Conservation (phyloP, 1,284 basidiomycete genomes). For the Apiotrichum gracile region DNA sequence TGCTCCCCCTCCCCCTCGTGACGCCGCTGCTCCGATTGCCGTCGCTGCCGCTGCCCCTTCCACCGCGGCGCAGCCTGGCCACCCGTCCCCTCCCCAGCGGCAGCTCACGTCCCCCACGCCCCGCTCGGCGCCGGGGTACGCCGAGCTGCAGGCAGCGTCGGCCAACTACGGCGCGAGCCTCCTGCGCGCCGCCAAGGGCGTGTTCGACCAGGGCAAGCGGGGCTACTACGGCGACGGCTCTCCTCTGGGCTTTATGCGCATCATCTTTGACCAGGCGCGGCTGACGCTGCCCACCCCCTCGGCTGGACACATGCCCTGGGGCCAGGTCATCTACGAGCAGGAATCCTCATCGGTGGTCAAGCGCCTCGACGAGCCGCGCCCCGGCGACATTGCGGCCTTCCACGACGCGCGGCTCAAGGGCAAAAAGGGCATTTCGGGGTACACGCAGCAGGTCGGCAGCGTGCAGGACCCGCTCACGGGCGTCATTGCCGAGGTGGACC, state of each 20-base stretch:
- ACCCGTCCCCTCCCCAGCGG: neutral
- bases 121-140: conserved; percentile 28
- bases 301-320: conserved; percentile 51
- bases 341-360: conserved; percentile 61
- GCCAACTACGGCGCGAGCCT: conserved; percentile 68
- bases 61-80: neutral
- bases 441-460: conserved; percentile 60
- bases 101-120: neutral
- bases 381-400: conserved; percentile 74
- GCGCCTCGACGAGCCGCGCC: conserved; percentile 64
- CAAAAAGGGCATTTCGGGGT: conserved; percentile 68
- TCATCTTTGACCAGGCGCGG: conserved; percentile 52
- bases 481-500: conserved; percentile 72
- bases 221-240: conserved; percentile 74
- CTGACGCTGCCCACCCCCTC: conserved; percentile 24
- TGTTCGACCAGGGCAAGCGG: conserved; percentile 69
- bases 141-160: conserved; percentile 65
- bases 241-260: conserved; percentile 66
- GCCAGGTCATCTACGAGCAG: conserved; percentile 70
- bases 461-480: conserved; percentile 61
- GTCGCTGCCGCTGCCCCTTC: neutral
- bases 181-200: conserved; percentile 59
- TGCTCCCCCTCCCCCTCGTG: neutral
- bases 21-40: neutral
- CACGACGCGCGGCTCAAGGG: conserved; percentile 78